Evolutionary conservation across 148 eudicot genomes (phyloP).

Genomic region (Tetragonia tetragonoides): DNA sequence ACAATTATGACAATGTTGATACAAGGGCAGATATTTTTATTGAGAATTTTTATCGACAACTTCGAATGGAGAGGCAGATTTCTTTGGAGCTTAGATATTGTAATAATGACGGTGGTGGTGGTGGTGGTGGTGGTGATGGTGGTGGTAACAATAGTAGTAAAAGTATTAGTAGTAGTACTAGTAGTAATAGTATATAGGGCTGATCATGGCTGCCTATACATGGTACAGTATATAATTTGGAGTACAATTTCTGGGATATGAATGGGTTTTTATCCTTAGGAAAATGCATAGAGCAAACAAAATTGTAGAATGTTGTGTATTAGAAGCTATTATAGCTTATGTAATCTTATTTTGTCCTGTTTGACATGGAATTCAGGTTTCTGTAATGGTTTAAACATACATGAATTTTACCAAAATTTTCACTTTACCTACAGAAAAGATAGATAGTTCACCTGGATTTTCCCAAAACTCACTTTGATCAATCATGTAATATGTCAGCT

Average conservation of each 20-base stretch:
- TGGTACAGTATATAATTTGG: too few relatives aligned
- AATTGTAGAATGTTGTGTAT: neutral
- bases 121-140: neutral
- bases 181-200: too few relatives aligned
- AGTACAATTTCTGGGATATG: neutral
- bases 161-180: neutral
- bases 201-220: neutral
- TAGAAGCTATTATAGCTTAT: neutral
- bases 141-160: neutral
- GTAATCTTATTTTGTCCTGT: neutral
- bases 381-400: neutral
- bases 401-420: neutral
- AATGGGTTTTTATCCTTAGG: neutral
- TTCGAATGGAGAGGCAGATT: constrained; percentile 59
- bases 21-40: constrained; percentile 67
- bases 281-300: neutral
- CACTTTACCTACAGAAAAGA: neutral
- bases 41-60: constrained; percentile 59
- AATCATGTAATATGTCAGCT: neutral
- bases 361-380: neutral
- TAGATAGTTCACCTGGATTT: neutral
- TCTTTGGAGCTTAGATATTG: constrained; percentile 63
- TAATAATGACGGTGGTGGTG: constrained; percentile 19
- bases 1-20: constrained; percentile 46
- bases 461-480: neutral